Percentiles rank a stretch among this genome's conserved stretches.
Conservation (phyloP, 306 rosid species). For the Trifolium repens region DNA sequence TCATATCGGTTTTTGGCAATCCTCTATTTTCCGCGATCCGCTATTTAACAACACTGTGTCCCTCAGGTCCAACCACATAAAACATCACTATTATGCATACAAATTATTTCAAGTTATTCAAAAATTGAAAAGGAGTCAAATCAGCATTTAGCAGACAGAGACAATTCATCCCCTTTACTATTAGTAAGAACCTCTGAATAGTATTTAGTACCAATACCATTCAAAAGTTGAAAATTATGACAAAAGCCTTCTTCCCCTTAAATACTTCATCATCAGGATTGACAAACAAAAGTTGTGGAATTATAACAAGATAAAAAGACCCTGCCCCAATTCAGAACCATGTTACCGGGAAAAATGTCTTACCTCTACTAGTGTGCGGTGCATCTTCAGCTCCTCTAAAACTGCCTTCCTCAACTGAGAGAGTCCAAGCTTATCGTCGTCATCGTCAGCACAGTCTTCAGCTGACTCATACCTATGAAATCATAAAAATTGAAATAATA, state of each 20-base stretch:
- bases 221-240: slow-evolving; percentile 22
- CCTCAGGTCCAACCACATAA: slow-evolving; percentile 9
- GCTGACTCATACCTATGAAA: slow-evolving; percentile 59
- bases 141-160: slow-evolving; percentile 26
- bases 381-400: slow-evolving; percentile 63
- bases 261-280: slow-evolving; percentile 2
- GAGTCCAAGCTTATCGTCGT: slow-evolving; percentile 73
- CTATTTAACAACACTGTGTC: not conserved
- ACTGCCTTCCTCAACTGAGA: slow-evolving; percentile 53
- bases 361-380: slow-evolving; percentile 75
- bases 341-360: not conserved
- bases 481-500: slow-evolving; percentile 30
- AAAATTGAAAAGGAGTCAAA: slow-evolving; percentile 33
- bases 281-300: slow-evolving; percentile 15
- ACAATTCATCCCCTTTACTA: slow-evolving; percentile 31
- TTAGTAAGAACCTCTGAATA: slow-evolving; percentile 21
- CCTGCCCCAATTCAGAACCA: slow-evolving; percentile 4
- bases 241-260: slow-evolving; percentile 2
- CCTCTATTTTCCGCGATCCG: too few relatives aligned
- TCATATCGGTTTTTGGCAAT: too few relatives aligned
- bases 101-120: not conserved
- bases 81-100: slow-evolving; percentile 23
- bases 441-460: slow-evolving; percentile 94
- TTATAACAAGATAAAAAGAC: not conserved
- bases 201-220: not conserved